Conservation (phyloP, 106 monocot species). For the Acorus calamus region DNA sequence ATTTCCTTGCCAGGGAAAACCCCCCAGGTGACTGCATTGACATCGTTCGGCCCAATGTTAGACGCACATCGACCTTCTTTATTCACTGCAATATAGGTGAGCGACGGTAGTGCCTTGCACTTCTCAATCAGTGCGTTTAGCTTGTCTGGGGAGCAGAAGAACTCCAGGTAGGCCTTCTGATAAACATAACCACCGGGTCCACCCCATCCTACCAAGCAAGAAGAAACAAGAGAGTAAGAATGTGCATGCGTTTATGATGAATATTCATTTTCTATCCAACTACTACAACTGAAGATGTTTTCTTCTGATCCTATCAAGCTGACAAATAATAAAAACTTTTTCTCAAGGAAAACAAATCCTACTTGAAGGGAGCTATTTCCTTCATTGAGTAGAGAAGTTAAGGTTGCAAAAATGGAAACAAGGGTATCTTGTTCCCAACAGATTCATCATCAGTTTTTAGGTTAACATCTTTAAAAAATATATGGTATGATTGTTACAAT, state of each 20-base stretch:
- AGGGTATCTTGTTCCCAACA: too few relatives aligned
- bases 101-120: slow-evolving; percentile 51
- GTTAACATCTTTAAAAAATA: too few relatives aligned
- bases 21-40: slow-evolving; percentile 99
- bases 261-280: too few relatives aligned
- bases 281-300: too few relatives aligned
- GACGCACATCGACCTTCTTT: slow-evolving; percentile 54
- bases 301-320: too few relatives aligned
- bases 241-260: too few relatives aligned
- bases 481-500: too few relatives aligned
- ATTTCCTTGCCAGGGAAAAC: slow-evolving; percentile 92
- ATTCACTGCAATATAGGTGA: slow-evolving; percentile 72
- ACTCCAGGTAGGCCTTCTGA: slow-evolving; percentile 90
- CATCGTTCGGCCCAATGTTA: slow-evolving; percentile 44
- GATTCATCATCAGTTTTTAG: slow-evolving; percentile 2
- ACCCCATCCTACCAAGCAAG: slow-evolving; percentile 62
- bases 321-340: too few relatives aligned
- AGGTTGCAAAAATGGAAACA: too few relatives aligned
- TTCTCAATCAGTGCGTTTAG: slow-evolving; percentile 47
- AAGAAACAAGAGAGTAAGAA: background rate
- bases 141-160: slow-evolving; percentile 78
- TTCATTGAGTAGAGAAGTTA: too few relatives aligned
- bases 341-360: too few relatives aligned
- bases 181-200: slow-evolving; percentile 84
- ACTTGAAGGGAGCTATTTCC: too few relatives aligned